Evolutionary conservation across 1,284 basidiomycete genomes (phyloP), one percentile per base, ranked within the genome.

Genomic region (Boletus semigastroideus): DNA sequence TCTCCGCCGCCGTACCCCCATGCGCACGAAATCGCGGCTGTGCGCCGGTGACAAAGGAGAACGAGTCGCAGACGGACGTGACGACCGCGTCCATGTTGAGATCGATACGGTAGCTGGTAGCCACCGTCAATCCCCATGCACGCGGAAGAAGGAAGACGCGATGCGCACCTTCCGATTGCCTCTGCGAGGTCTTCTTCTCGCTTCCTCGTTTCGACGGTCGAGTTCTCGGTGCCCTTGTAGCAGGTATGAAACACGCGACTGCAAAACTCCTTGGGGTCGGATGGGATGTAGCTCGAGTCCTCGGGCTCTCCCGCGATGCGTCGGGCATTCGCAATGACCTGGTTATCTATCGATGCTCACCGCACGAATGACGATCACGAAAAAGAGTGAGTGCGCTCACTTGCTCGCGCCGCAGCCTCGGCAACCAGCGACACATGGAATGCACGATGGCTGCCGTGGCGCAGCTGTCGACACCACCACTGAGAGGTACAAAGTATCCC

Each of bases 191-290:
- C 83, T 66, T 90, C 94, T 3, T 96, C 97, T 33, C 96, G 80
- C 56, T 79, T 73, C 13, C 94, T 78, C 9, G 97, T 99, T 60
- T 98, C 96, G 2, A 71, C 71, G 57, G 87, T 92, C 11, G 94
- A 98, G 69, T 99, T 96, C 69, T 95, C 91, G 0, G 96, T 99
- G 12, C 96, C 96, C 97, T 99, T 99, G 72, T 98, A 99, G 72
- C 94, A 98, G 0, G 96, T 98, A 67, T 98, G 94, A 77, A 99
- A 98, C 53, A 98, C 86, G 30, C 93, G 80, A 51, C 77, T 78
- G 43, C 86, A 84, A 59, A 98, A 93, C 65, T 98, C 97, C 52
- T 79, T 82, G 1, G 95, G 84, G 65, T 97, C 92, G 0, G 79
- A 78, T 1, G 96, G 97, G 22, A 92, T 66, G 69, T 98, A 99